These are phyloP conservation scores for Nicotiana attenuata DNA, from an alignment of 257 asterid species.

Conservation along the genomic window DNA sequence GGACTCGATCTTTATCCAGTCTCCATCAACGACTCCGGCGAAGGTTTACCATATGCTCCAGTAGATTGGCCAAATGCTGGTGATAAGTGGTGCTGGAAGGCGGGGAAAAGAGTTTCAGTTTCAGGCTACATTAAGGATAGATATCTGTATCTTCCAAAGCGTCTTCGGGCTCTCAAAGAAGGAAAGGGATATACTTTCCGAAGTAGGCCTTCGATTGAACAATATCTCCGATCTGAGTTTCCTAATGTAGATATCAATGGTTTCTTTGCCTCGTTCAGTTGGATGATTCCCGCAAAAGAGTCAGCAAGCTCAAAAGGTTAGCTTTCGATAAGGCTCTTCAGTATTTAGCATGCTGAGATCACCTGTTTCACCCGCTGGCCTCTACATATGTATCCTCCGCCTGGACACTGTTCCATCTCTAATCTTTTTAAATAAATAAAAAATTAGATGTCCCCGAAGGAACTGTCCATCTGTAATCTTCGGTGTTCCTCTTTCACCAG, in stretches of 20 bases:
- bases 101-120: conserved; percentile 46
- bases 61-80: conserved; percentile 77
- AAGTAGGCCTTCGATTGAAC: conserved; percentile 55
- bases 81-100: conserved; percentile 82
- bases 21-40: conserved; percentile 38
- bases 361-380: no score
- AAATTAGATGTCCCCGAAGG: neutral
- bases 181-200: conserved; percentile 30
- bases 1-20: conserved; percentile 52
- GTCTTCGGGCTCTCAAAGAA: conserved; percentile 13
- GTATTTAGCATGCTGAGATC: neutral
- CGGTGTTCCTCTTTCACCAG: neutral
- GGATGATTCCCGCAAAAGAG: conserved; percentile 60
- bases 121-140: conserved; percentile 61
- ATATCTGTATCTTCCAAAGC: conserved; percentile 51
- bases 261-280: conserved; percentile 70
- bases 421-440: neutral
- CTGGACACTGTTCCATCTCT: no score
- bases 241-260: conserved; percentile 46
- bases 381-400: neutral
- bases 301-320: conserved; percentile 32
- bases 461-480: neutral
- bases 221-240: conserved; percentile 39
- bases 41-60: conserved; percentile 89
- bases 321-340: neutral